phyloP scores from a whole-genome alignment of 164 flowering plant genomes.

The Magnolia sinica region DNA sequence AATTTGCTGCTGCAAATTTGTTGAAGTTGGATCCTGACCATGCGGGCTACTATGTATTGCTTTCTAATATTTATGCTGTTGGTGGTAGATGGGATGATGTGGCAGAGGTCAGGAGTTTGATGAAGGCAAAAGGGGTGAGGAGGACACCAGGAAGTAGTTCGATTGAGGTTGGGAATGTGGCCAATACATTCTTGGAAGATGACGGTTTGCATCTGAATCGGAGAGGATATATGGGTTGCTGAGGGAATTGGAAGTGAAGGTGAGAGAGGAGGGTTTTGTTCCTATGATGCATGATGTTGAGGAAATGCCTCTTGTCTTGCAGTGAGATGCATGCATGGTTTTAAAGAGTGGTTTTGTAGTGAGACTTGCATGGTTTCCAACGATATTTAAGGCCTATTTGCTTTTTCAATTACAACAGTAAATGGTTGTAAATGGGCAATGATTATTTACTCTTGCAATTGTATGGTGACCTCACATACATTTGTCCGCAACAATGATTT shows the following conservation, averaged over 20 bases:
- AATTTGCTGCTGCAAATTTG: slow-evolving; percentile 39
- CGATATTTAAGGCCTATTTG: too few species aligned
- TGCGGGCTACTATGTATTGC: slow-evolving; percentile 44
- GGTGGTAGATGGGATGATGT: slow-evolving; percentile 43
- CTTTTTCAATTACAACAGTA: too few species aligned
- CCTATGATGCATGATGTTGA: slow-evolving; percentile 11
- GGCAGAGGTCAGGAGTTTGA: slow-evolving; percentile 25
- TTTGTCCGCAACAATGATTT: too few species aligned
- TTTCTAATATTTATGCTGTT: slow-evolving; percentile 48
- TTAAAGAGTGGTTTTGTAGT: too few species aligned
- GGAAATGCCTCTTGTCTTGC: background rate
- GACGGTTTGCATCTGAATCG: slow-evolving; percentile 24
- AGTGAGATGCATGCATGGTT: too few species aligned
- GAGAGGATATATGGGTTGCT: slow-evolving; percentile 20
- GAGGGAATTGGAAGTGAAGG: slow-evolving; percentile 14
- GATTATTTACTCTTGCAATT: too few species aligned
- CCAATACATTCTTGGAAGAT: slow-evolving; percentile 30
- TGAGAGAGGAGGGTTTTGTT: slow-evolving; percentile 15
- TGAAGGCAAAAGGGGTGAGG: slow-evolving; percentile 37
- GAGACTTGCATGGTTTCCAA: too few species aligned
- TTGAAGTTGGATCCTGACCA: slow-evolving; percentile 37
- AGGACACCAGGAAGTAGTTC: slow-evolving; percentile 37
- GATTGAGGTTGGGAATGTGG: slow-evolving; percentile 28
- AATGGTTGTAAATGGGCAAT: too few species aligned
- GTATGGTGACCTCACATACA: too few species aligned